A percentile compares a stretch with the other conserved stretches of the same genome.
Conservation (phyloP, 495 filamentous ascomycete species). For the Lepraria neglecta region DNA sequence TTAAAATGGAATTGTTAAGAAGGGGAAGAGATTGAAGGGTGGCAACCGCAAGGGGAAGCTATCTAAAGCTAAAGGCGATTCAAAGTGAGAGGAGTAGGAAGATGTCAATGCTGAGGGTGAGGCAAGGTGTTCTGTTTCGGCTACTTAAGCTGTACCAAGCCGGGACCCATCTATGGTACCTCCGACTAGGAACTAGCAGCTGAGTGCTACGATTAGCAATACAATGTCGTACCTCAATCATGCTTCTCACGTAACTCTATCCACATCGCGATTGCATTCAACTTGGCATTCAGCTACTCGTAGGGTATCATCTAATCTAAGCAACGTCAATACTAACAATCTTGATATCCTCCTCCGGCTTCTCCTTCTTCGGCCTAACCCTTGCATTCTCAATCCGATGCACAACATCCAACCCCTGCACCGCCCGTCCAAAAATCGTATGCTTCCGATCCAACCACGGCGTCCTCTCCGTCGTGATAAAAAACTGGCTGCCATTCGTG, state of each 20-base stretch:
- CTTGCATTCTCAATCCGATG: slow-evolving; percentile 91
- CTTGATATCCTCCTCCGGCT: slow-evolving; percentile 94
- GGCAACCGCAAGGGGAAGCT: too few relatives aligned
- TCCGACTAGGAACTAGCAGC: too few relatives aligned
- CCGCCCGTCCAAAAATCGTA: slow-evolving; percentile 87
- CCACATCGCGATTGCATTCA: not conserved
- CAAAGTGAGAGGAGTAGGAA: too few relatives aligned
- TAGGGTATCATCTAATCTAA: slow-evolving; percentile 8
- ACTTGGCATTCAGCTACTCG: not conserved
- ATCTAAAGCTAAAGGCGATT: too few relatives aligned
- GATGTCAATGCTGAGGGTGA: too few relatives aligned
- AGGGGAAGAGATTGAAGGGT: too few relatives aligned
- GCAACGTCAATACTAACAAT: slow-evolving; percentile 78
- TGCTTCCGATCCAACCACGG: slow-evolving; percentile 96
- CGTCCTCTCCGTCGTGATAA: slow-evolving; percentile 95
- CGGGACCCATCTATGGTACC: too few relatives aligned
- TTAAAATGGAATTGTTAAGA: too few relatives aligned
- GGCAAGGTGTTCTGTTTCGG: too few relatives aligned
- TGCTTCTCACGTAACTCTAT: not conserved
- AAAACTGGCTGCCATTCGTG: slow-evolving; percentile 81
- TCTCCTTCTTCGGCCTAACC: slow-evolving; percentile 73
- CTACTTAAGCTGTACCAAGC: too few relatives aligned
- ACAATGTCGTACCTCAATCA: not conserved
- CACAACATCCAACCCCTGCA: slow-evolving; percentile 88
- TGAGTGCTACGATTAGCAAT: not conserved